These are phyloP conservation scores for Candida sojae DNA, from an alignment of 1,139 yeast genomes.

Conservation along the genomic window DNA sequence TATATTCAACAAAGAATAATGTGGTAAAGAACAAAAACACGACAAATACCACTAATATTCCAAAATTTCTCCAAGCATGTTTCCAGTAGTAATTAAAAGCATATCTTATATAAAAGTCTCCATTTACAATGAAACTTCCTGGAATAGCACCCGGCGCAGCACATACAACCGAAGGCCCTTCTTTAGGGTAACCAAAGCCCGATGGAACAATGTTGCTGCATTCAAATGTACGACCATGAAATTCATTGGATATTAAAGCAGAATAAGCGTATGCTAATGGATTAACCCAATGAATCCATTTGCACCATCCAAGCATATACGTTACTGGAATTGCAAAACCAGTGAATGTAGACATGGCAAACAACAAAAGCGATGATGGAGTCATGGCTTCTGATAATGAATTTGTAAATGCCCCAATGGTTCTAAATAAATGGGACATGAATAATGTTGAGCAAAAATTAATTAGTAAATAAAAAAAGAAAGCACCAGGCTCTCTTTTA, in stretches of 20 bases:
- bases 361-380: constrained; percentile 56
- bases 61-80: constrained; percentile 86
- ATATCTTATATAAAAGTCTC: constrained; percentile 53
- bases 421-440: constrained; percentile 60
- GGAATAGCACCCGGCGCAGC: constrained; percentile 61
- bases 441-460: constrained; percentile 47
- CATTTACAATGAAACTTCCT: constrained; percentile 56
- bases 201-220: constrained; percentile 50
- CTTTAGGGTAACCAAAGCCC: constrained; percentile 46
- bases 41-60: constrained; percentile 61
- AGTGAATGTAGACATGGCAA: constrained; percentile 56
- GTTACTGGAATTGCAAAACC: constrained; percentile 63
- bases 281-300: constrained; percentile 61
- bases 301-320: constrained; percentile 62
- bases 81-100: constrained; percentile 51
- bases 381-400: constrained; percentile 64
- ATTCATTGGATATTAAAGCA: constrained; percentile 55
- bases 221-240: constrained; percentile 48
- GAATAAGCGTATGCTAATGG: constrained; percentile 62
- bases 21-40: constrained; percentile 58
- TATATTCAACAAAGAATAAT: constrained; percentile 59
- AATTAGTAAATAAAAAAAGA: constrained; percentile 53
- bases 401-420: constrained; percentile 58
- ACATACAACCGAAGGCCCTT: constrained; percentile 47
- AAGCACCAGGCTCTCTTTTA: constrained; percentile 60